These are phyloP conservation scores for Antitrichia curtipendula DNA, from an alignment of 225 moss, liverwort and hornwort genomes.

Conservation along the genomic window DNA sequence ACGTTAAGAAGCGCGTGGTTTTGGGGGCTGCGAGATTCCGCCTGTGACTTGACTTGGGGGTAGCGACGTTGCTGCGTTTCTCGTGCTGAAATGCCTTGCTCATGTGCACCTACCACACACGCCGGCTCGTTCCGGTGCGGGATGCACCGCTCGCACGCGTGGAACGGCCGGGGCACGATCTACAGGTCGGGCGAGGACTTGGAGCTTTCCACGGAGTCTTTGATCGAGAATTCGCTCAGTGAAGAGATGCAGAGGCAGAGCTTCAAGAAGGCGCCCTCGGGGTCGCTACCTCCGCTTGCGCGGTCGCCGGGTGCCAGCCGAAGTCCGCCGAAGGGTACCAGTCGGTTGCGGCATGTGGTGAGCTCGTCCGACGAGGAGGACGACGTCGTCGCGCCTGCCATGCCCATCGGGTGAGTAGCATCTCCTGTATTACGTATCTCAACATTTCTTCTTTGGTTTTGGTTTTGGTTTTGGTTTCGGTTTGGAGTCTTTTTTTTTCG, in stretches of 20 bases:
- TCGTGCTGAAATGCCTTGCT: conserved; percentile 48
- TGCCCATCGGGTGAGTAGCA: conserved; percentile 6
- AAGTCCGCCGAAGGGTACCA: conserved; percentile 12
- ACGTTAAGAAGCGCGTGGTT: neutral
- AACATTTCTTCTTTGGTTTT: neutral
- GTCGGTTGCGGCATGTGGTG: conserved; percentile 33
- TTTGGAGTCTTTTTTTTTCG: too few relatives aligned
- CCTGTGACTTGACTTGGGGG: neutral
- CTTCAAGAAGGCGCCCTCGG: neutral
- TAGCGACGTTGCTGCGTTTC: neutral
- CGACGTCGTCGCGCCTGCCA: neutral
- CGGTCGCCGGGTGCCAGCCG: conserved; percentile 7
- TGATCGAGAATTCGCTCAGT: conserved; percentile 19
- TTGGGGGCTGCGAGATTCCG: neutral
- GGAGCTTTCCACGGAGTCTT: conserved; percentile 12
- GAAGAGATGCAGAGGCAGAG: neutral
- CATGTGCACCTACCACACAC: conserved; percentile 72
- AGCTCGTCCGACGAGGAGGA: conserved; percentile 32
- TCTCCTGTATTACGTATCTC: neutral
- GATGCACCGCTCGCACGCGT: conserved; percentile 43
- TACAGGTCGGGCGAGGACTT: conserved; percentile 10
- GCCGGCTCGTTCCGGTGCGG: conserved; percentile 82
- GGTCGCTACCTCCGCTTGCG: neutral
- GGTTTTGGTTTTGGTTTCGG: neutral
- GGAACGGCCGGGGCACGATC: conserved; percentile 10